These are phyloP conservation scores for Taphrina confusa DNA, from an alignment of 1,139 yeast species.

Conservation along the genomic window DNA sequence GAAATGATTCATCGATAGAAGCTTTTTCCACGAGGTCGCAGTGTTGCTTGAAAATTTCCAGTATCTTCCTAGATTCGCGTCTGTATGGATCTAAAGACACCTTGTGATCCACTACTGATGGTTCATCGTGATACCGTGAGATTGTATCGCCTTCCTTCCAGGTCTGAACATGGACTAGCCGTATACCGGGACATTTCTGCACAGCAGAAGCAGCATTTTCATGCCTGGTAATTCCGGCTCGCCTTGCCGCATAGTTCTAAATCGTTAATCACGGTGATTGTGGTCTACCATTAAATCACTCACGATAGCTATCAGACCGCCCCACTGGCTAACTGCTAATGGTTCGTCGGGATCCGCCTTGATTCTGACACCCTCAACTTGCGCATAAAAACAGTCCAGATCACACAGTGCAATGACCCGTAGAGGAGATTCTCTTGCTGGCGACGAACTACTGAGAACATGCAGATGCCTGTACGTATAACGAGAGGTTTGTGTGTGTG, in stretches of 20 bases:
- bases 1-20: conserved; percentile 88
- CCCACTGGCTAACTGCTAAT: conserved; percentile 94
- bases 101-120: conserved; percentile 57
- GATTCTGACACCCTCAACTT: conserved; percentile 79
- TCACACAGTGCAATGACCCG: conserved; percentile 84
- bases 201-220: conserved; percentile 68
- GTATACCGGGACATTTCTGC: conserved; percentile 69
- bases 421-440: conserved; percentile 44
- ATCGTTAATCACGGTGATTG: not conserved
- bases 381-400: conserved; percentile 90
- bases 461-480: conserved; percentile 25
- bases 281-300: not conserved
- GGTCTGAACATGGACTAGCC: conserved; percentile 90
- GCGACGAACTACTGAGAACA: conserved; percentile 22
- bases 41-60: conserved; percentile 57
- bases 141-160: conserved; percentile 80
- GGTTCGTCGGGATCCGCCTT: conserved; percentile 69
- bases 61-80: conserved; percentile 77
- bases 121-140: conserved; percentile 68
- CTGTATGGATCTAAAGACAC: conserved; percentile 91
- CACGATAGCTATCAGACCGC: conserved; percentile 75
- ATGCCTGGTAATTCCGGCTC: conserved; percentile 71
- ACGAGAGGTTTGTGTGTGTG: conserved; percentile 1
- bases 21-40: conserved; percentile 85
- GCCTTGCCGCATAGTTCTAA: conserved; percentile 28